These are phyloP conservation scores for Rhodotorula kratochvilovae DNA, from an alignment of 768 basidiomycete species.

Conservation along the genomic window DNA sequence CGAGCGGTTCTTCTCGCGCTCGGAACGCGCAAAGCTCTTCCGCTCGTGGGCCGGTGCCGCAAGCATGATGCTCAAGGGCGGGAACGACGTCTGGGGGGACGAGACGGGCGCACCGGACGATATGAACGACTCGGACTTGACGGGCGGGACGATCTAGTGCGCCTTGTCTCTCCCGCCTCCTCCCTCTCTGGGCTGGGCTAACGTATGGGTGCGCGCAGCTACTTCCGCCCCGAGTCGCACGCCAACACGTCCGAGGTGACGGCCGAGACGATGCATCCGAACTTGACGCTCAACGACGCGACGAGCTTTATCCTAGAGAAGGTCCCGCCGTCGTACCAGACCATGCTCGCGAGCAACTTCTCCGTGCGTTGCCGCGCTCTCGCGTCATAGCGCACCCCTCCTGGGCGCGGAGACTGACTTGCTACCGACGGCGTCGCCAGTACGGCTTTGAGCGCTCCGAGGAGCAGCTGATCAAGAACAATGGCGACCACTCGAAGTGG, in stretches of 20 bases:
- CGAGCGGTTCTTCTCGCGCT: conserved; percentile 80
- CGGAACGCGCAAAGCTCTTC: conserved; percentile 82
- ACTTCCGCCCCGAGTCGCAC: conserved; percentile 32
- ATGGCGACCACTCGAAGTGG: conserved; percentile 78
- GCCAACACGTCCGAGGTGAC: conserved; percentile 32
- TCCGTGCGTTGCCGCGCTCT: background rate
- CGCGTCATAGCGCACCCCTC: background rate
- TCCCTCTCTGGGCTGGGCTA: too few relatives aligned
- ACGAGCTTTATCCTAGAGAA: conserved; percentile 74
- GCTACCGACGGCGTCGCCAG: background rate
- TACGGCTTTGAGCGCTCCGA: conserved; percentile 79
- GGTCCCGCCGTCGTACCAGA: conserved; percentile 73
- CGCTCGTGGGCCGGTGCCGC: conserved; percentile 92
- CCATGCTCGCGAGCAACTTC: conserved; percentile 52
- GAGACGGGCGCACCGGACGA: conserved; percentile 76
- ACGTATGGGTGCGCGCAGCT: background rate
- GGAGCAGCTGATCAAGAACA: conserved; percentile 60
- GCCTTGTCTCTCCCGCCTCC: background rate
- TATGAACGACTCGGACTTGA: conserved; percentile 48
- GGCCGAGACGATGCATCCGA: conserved; percentile 47
- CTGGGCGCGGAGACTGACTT: background rate
- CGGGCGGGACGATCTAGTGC: conserved; percentile 32
- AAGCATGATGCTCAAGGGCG: conserved; percentile 51
- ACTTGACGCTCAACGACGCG: conserved; percentile 74
- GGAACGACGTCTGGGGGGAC: conserved; percentile 78